These are phyloP conservation scores for Saccharomyces hybrid DNA, from an alignment of 1,139 yeast genomes.

Conservation along the genomic window DNA sequence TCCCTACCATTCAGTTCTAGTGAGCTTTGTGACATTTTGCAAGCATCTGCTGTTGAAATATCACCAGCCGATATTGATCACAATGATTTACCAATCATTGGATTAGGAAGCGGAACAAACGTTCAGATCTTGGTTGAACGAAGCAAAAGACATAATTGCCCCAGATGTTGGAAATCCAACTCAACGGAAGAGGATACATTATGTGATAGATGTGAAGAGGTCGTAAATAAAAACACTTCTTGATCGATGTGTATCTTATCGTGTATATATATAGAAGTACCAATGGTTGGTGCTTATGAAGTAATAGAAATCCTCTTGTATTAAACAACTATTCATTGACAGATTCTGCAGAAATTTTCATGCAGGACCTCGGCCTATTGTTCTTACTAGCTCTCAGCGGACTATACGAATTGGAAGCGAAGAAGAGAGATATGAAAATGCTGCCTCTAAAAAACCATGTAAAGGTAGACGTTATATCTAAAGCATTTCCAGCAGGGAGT, in stretches of 20 bases:
- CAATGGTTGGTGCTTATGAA: neutral
- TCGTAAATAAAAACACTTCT: conserved; percentile 12
- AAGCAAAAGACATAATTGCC: conserved; percentile 49
- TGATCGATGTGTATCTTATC: neutral
- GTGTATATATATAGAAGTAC: neutral
- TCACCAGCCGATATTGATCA: neutral
- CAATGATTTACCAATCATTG: conserved; percentile 1
- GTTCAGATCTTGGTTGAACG: conserved; percentile 10
- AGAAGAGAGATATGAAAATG: neutral
- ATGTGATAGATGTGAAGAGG: conserved; percentile 62
- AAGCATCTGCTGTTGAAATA: conserved; percentile 50
- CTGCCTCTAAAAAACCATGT: neutral
- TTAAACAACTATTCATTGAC: neutral
- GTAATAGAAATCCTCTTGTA: neutral
- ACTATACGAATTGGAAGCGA: neutral
- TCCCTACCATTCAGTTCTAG: conserved; percentile 22
- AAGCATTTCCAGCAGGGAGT: neutral
- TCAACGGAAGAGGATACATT: conserved; percentile 46
- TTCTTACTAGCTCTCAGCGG: neutral
- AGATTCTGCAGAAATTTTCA: neutral
- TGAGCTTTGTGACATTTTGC: conserved; percentile 49
- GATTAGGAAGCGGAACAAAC: conserved; percentile 6
- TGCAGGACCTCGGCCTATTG: neutral
- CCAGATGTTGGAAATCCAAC: conserved; percentile 86
- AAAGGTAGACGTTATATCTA: neutral